A percentile compares a stretch with the other conserved stretches of the same genome.
These are phyloP conservation scores for Fennellomyces sp. DNA, from an alignment of 371 early-diverging fungal genomes.

Conservation along the genomic window DNA sequence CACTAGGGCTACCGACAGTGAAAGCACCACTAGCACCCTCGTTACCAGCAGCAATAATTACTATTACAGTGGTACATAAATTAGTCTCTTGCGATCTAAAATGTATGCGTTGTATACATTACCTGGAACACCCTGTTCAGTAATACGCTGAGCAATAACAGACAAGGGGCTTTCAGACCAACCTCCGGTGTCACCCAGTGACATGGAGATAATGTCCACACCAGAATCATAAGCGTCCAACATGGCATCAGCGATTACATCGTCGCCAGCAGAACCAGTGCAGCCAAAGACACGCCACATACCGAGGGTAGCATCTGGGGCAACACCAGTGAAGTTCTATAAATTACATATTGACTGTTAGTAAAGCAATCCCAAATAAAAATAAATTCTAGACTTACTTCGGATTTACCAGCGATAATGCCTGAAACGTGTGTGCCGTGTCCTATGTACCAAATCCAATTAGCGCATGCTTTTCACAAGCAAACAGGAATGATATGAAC, in stretches of 20 bases:
- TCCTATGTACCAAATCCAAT: slow-evolving; percentile 22
- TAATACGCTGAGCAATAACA: slow-evolving; percentile 45
- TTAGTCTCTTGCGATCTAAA: no score
- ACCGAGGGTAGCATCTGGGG: slow-evolving; percentile 59
- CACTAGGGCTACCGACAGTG: slow-evolving; percentile 48
- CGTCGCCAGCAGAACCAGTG: slow-evolving; percentile 52
- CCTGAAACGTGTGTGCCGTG: slow-evolving; percentile 74
- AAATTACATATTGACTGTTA: slow-evolving; percentile 1
- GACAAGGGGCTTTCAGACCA: slow-evolving; percentile 51
- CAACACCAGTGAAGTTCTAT: slow-evolving; percentile 61
- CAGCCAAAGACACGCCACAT: slow-evolving; percentile 68
- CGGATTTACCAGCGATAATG: slow-evolving; percentile 63
- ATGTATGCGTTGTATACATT: neutral
- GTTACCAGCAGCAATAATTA: slow-evolving; percentile 62
- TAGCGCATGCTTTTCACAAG: neutral
- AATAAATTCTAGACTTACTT: slow-evolving; percentile 23
- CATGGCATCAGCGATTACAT: slow-evolving; percentile 67
- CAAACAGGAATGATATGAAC: slow-evolving; percentile 8
- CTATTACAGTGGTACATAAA: slow-evolving; percentile 2
- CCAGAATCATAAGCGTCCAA: slow-evolving; percentile 56
- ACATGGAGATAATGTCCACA: slow-evolving; percentile 67
- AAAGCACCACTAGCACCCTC: slow-evolving; percentile 49
- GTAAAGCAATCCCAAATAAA: no score
- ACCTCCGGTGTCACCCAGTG: slow-evolving; percentile 63
- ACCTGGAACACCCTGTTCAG: slow-evolving; percentile 28